phyloP scores from a whole-genome alignment of 192 early-diverging fungal species.

The Backusella sp. region DNA sequence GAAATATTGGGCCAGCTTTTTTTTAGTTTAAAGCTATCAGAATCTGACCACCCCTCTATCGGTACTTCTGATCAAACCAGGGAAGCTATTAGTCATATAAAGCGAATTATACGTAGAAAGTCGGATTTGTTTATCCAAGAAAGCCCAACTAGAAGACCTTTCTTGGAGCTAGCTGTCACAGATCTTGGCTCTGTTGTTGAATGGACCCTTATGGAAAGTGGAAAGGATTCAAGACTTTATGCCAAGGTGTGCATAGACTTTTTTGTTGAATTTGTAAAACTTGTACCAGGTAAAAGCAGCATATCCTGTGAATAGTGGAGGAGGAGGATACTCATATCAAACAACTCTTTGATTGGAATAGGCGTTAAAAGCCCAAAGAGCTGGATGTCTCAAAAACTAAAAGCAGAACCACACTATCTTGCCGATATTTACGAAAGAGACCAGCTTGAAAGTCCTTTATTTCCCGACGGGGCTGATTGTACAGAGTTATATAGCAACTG shows the following conservation, averaged over 20 bases:
- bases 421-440: neutral
- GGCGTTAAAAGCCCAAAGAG: neutral
- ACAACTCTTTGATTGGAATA: neutral
- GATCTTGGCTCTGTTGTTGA: slow-evolving; percentile 50
- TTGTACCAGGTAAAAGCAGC: slow-evolving; percentile 40
- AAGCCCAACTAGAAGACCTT: slow-evolving; percentile 38
- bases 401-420: slow-evolving; percentile 3
- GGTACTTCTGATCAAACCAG: slow-evolving; percentile 58
- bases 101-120: slow-evolving; percentile 60
- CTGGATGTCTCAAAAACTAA: slow-evolving; percentile 11
- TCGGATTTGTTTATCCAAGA: slow-evolving; percentile 46
- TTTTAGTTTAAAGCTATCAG: slow-evolving; percentile 57
- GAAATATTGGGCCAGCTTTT: slow-evolving; percentile 69
- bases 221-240: slow-evolving; percentile 53
- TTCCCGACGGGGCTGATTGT: neutral
- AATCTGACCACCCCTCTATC: slow-evolving; percentile 55
- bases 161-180: slow-evolving; percentile 37
- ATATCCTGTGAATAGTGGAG: neutral
- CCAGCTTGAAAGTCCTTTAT: neutral
- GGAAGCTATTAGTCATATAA: slow-evolving; percentile 53
- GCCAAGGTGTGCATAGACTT: slow-evolving; percentile 62
- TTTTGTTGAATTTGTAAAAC: slow-evolving; percentile 54
- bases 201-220: slow-evolving; percentile 60
- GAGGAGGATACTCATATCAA: neutral
- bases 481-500: slow-evolving; percentile 17